These are phyloP conservation scores for Candida insectalens DNA, from an alignment of 805 yeast species.

Conservation along the genomic window DNA sequence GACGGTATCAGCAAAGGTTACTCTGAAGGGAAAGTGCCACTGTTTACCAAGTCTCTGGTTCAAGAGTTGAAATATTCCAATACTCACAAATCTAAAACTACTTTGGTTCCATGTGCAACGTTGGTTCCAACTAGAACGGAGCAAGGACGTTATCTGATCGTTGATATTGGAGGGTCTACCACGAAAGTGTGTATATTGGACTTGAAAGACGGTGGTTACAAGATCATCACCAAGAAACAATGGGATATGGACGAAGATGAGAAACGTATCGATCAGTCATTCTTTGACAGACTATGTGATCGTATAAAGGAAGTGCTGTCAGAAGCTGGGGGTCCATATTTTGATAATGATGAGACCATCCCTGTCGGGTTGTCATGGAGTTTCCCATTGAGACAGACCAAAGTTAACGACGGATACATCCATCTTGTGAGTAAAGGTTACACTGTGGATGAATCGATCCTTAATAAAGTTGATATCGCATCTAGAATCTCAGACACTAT, in stretches of 20 bases:
- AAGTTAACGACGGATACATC: conserved; percentile 35
- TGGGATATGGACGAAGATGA: conserved; percentile 19
- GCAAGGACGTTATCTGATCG: conserved; percentile 25
- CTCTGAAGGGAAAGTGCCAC: conserved; percentile 1
- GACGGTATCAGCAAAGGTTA: neutral
- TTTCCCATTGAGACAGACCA: conserved; percentile 37
- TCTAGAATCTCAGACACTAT: conserved; percentile 27
- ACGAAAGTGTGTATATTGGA: conserved; percentile 26
- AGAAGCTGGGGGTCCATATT: neutral
- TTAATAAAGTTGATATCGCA: conserved; percentile 36
- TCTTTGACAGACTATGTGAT: conserved; percentile 33
- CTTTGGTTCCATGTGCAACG: neutral
- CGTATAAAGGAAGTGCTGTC: conserved; percentile 23
- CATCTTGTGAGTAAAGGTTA: conserved; percentile 56
- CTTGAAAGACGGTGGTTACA: conserved; percentile 7
- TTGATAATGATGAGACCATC: conserved; percentile 13
- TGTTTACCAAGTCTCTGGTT: neutral
- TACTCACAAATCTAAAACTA: neutral
- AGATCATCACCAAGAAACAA: conserved; percentile 3
- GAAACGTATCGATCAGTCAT: conserved; percentile 30
- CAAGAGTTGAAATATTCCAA: conserved; percentile 1
- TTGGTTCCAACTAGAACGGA: conserved; percentile 1
- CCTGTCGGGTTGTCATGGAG: conserved; percentile 46
- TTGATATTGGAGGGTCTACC: conserved; percentile 51
- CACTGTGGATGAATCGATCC: conserved; percentile 25